phyloP scores from a whole-genome alignment of 2,329 filamentous ascomycete genomes.

The Trichophyton mentagrophytes region DNA sequence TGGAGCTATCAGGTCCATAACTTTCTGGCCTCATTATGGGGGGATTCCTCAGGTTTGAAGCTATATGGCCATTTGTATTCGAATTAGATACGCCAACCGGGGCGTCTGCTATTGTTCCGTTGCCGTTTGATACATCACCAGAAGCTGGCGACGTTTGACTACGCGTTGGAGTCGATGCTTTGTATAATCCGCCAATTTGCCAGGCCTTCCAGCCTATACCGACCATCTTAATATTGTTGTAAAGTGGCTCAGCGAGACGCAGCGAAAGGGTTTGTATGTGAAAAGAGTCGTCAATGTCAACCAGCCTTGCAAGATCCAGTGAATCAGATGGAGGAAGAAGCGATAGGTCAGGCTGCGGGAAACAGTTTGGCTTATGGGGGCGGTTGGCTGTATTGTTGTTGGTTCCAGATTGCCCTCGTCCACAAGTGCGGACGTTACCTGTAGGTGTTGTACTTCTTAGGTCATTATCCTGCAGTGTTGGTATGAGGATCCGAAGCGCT shows the following conservation, averaged over 20 bases:
- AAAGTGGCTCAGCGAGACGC: constrained; percentile 23
- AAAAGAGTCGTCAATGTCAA: constrained; percentile 26
- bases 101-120: neutral
- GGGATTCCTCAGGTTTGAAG: neutral
- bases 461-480: constrained; percentile 13
- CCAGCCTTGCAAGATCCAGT: constrained; percentile 22
- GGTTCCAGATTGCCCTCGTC: neutral
- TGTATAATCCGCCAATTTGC: constrained; percentile 27
- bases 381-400: neutral
- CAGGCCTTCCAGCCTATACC: constrained; percentile 30
- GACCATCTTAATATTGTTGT: constrained; percentile 23
- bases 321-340: constrained; percentile 8
- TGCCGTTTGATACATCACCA: neutral
- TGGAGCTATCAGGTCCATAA: neutral
- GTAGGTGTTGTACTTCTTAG: constrained; percentile 2
- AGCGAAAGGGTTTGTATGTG: constrained; percentile 22
- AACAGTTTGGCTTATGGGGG: neutral
- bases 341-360: neutral
- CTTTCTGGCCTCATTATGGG: neutral
- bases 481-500: constrained; percentile 31
- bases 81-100: neutral
- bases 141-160: neutral
- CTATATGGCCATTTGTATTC: neutral
- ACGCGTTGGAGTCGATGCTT: constrained; percentile 15
- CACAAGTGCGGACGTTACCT: neutral